Conservation (phyloP, 768 basidiomycete genomes). For the Trametes cingulata region DNA sequence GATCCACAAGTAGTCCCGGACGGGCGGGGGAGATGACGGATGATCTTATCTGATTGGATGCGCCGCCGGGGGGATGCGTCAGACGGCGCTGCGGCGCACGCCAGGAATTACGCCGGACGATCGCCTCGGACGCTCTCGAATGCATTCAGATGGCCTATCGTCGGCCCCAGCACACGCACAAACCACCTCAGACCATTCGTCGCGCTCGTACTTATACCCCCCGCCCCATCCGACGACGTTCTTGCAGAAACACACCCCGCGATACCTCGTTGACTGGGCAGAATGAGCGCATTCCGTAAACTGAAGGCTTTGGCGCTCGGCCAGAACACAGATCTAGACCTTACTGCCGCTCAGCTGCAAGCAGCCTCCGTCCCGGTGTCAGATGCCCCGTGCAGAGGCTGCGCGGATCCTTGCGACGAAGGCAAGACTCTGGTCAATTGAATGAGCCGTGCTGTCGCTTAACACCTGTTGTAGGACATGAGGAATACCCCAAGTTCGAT, state of each 20-base stretch:
- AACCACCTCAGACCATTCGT: background rate
- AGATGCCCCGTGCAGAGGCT: slow-evolving; percentile 67
- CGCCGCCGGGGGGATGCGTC: slow-evolving; percentile 2
- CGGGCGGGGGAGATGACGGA: slow-evolving; percentile 3
- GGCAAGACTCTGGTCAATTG: slow-evolving; percentile 39
- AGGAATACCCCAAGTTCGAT: slow-evolving; percentile 75
- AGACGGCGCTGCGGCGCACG: background rate
- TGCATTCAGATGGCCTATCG: slow-evolving; percentile 7
- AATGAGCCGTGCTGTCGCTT: background rate
- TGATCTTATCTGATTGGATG: slow-evolving; percentile 10
- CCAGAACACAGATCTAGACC: slow-evolving; percentile 36
- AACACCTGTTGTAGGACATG: slow-evolving; percentile 54
- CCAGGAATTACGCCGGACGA: background rate
- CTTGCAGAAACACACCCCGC: background rate
- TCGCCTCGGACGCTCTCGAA: slow-evolving; percentile 7
- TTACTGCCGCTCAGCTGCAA: slow-evolving; percentile 52
- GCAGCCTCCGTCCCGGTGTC: slow-evolving; percentile 65
- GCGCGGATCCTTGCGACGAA: slow-evolving; percentile 76
- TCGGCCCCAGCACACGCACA: background rate
- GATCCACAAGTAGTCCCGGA: background rate
- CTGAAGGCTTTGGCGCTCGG: slow-evolving; percentile 30
- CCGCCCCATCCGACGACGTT: background rate
- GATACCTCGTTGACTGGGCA: background rate
- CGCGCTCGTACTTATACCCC: background rate
- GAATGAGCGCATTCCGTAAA: slow-evolving; percentile 29